Evolutionary conservation across 345 rosid genomes (phyloP), one percentile per base, ranked within the genome.

Genomic region (Citrus glauca): DNA sequence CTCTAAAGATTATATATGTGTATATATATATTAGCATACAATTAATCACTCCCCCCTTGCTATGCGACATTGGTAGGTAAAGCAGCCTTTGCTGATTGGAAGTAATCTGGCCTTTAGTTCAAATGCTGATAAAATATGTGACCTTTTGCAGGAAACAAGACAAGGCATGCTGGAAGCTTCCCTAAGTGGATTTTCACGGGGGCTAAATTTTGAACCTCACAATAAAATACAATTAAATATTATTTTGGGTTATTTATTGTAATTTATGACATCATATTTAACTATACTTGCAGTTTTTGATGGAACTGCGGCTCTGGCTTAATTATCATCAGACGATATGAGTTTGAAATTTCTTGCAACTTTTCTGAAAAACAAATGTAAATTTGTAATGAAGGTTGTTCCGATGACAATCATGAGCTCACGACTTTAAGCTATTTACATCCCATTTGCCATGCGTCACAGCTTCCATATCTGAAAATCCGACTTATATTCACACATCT

Each of bases 1-100:
- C 78, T 82, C 53, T 89, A 82, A 87, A 74, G 48, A 83, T 33
- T 72, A 48, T 53, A 6, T 53, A 17, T 50, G 16, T 37, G 45
- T 48, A 2, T 50, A 0, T 50, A n/a, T n/a, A 22, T 71, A 35
- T 25, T 64, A 67, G 50, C 56, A 69, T 40, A 40, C 55, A 20
- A 30, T 60, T 66, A 32, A 55, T 27, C 50, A 45, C 50, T 37
- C 7, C 38, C 17, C 50, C 24, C 59, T 22, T 14, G 33, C 50
- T 14, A 6, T 25, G 2, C 27, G 10, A 69, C 57, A 16, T 25
- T 42, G 32, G 38, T 20, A 67, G 85, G 81, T 83, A 70, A 77
- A 61, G 66, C 69, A 67, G 56, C 70, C 53, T 42, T 9, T 17
- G 53, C 10, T 22, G 50, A 50, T 69, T 11, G 62, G 25, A 27